phyloP scores from a whole-genome alignment of 169 alveolate genomes.

The Plasmodium berghei region DNA sequence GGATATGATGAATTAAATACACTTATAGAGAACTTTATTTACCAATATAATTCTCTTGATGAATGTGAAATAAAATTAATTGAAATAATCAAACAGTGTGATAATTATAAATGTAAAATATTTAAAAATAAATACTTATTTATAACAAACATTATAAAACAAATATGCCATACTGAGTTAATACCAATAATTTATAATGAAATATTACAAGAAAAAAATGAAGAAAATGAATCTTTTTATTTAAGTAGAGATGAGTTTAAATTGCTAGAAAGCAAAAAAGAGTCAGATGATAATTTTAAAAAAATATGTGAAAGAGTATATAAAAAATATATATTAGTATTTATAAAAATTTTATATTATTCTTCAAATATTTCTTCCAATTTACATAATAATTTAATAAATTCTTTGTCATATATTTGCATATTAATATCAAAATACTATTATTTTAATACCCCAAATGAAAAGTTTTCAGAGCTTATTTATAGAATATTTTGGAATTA shows the following conservation, averaged over 20 bases:
- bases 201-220: slow-evolving; percentile 63
- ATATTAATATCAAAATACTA: slow-evolving; percentile 66
- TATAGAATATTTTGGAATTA: slow-evolving; percentile 75
- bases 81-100: slow-evolving; percentile 26
- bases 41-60: slow-evolving; percentile 53
- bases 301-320: slow-evolving; percentile 36
- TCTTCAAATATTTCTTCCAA: slow-evolving; percentile 24
- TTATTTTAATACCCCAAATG: slow-evolving; percentile 27
- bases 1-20: slow-evolving; percentile 27
- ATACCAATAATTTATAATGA: slow-evolving; percentile 59
- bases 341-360: slow-evolving; percentile 48
- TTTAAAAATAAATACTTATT: slow-evolving; percentile 39
- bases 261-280: slow-evolving; percentile 16
- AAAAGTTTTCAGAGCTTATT: slow-evolving; percentile 43
- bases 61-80: slow-evolving; percentile 52
- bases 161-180: slow-evolving; percentile 62
- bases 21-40: slow-evolving; percentile 28
- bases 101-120: slow-evolving; percentile 18
- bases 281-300: slow-evolving; percentile 40
- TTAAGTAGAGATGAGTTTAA: slow-evolving; percentile 24
- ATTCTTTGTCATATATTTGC: slow-evolving; percentile 45
- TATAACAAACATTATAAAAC: slow-evolving; percentile 52
- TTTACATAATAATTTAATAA: slow-evolving; percentile 35
- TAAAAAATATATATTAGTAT: slow-evolving; percentile 64
- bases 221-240: slow-evolving; percentile 15